A percentile compares a stretch with the other conserved stretches of the same genome.
phyloP scores from a whole-genome alignment of 1,139 yeast species.

The Suhomyces yuchorum region DNA sequence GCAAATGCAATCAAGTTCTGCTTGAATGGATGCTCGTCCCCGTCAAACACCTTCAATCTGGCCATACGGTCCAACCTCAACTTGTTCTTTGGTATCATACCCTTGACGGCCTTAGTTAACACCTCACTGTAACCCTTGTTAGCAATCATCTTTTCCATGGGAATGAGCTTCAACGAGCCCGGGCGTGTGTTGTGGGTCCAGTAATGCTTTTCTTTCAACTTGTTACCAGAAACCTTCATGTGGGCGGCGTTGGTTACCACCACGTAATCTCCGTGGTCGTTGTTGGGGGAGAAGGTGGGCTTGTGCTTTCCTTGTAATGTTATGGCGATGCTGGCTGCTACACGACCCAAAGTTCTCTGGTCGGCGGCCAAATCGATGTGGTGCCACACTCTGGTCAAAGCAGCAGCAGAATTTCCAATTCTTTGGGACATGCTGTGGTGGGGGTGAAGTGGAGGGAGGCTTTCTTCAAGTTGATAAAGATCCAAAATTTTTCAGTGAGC shows the following conservation, averaged over 20 bases:
- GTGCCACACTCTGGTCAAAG: conserved; percentile 91
- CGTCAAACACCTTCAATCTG: conserved; percentile 84
- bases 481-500: conserved; percentile 8
- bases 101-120: conserved; percentile 82
- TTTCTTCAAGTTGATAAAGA: not conserved
- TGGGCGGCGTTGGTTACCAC: conserved; percentile 92
- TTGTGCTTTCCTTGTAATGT: conserved; percentile 95
- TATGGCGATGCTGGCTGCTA: conserved; percentile 85
- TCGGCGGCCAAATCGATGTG: conserved; percentile 91
- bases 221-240: conserved; percentile 79
- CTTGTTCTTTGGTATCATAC: conserved; percentile 93
- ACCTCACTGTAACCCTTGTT: conserved; percentile 88
- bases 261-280: conserved; percentile 95
- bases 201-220: conserved; percentile 79
- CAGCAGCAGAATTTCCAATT: conserved; percentile 64
- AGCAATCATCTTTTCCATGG: conserved; percentile 76
- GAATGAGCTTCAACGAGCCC: conserved; percentile 79
- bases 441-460: conserved; percentile 1
- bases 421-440: conserved; percentile 51
- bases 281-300: conserved; percentile 73
- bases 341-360: conserved; percentile 82
- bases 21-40: conserved; percentile 83
- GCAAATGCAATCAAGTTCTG: conserved; percentile 84
- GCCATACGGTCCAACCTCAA: conserved; percentile 77
- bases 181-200: conserved; percentile 92